Base-by-base conservation (phyloP, 495 filamentous ascomycete genomes). In the Penicillium mononematosum region DNA sequence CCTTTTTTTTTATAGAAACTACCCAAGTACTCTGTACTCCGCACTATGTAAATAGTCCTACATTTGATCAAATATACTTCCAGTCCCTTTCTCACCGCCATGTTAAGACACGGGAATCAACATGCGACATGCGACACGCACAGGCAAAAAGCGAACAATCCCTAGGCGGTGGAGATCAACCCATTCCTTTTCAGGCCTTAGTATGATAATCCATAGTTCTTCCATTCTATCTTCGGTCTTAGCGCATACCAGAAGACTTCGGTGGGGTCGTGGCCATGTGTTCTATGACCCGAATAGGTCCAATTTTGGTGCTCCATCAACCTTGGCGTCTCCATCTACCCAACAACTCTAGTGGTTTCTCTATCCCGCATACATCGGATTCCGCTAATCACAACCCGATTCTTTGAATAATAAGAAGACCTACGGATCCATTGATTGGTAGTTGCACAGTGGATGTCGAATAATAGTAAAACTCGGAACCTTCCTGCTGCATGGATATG, bases 201-300 rank as follows among this genome's bases (percentile, higher is more conserved):
- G 46, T 52, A 29, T 45, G 54, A 43, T 34, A 50, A 55, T 43
- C 32, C 50, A 39, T 38, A 44, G 32, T 56, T 48, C 45, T 45
- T 59, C 59, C 65, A 63, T 68, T 60, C 65, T 58, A 50, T 53
- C 59, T 55, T 68, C 38, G 60, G 63, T 47, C 42, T 17, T 68
- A 65, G 65, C 51, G 54, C 60, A 68, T 66, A 63, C 65, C 63
- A 45, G 36, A 53, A 53, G 20, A 47, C 54, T 6, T 43, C 22
- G 17, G 53, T 65, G 62, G 60, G 41, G 55, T 32, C 24, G 24
- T 25, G 27, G 45, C 66, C 66, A 69, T 69, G 66, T 69, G 66
- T 62, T 54, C 66, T 61, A 63, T 58, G 25, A 50, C 59, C 62
- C 53, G 39, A 58, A 52, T 45, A 58, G 59, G 56, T 31, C 45